Evolutionary conservation across 768 basidiomycete species (phyloP).

Genomic region (Lentinus brumalis): DNA sequence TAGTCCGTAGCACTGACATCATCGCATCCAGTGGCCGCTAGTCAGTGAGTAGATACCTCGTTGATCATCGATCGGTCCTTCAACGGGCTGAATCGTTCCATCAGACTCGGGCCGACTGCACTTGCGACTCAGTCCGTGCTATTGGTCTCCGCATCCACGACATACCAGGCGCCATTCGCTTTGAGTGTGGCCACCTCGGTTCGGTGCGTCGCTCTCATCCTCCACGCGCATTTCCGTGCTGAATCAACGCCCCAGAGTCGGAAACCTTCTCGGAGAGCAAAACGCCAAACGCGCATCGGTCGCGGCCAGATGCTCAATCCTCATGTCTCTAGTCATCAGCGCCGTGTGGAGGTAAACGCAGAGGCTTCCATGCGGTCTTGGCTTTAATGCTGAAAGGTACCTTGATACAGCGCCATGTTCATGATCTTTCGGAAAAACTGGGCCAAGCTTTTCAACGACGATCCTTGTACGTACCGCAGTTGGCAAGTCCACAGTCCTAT

Average conservation of each 20-base stretch:
- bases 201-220: slow-evolving; percentile 47
- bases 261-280: slow-evolving; percentile 84
- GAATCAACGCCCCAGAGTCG: slow-evolving; percentile 54
- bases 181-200: slow-evolving; percentile 85
- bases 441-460: slow-evolving; percentile 63
- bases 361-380: not conserved
- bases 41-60: slow-evolving; percentile 39
- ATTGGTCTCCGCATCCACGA: slow-evolving; percentile 70
- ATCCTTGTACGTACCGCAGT: slow-evolving; percentile 35
- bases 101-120: slow-evolving; percentile 72
- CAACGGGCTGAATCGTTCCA: not conserved
- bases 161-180: slow-evolving; percentile 84
- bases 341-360: slow-evolving; percentile 59
- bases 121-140: slow-evolving; percentile 92
- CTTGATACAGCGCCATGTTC: slow-evolving; percentile 39
- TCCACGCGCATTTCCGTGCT: not conserved
- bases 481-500: too few species aligned
- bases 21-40: slow-evolving; percentile 48
- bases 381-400: not conserved
- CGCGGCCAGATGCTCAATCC: slow-evolving; percentile 62
- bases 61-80: not conserved
- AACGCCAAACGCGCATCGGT: slow-evolving; percentile 73
- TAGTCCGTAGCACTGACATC: not conserved
- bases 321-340: slow-evolving; percentile 67
- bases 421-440: slow-evolving; percentile 48